Conservation (phyloP, 2,329 filamentous ascomycete genomes). For the Neofusicoccum umdonicola region DNA sequence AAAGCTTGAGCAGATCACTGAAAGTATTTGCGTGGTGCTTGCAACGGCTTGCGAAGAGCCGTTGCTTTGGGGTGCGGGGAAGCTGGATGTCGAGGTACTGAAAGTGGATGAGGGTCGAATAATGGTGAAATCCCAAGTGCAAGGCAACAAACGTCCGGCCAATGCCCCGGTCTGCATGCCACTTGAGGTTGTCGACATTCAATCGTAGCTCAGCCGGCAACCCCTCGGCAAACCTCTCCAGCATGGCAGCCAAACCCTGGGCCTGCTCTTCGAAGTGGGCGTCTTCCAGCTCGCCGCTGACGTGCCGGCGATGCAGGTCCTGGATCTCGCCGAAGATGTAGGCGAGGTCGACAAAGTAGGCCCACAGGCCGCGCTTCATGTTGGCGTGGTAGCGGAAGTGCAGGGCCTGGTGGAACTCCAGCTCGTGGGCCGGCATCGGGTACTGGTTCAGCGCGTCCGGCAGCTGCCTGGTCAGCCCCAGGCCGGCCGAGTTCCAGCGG, state of each 20-base stretch:
- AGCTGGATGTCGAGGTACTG: constrained; percentile 42
- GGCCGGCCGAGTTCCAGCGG: constrained; percentile 39
- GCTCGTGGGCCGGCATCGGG: constrained; percentile 39
- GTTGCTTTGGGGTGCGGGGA: constrained; percentile 20
- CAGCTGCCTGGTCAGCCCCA: constrained; percentile 36
- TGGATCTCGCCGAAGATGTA: constrained; percentile 43
- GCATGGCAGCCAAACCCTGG: not conserved
- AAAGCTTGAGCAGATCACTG: constrained; percentile 42
- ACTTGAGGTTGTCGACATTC: constrained; percentile 35
- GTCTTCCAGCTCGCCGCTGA: constrained; percentile 20
- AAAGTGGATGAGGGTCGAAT: constrained; percentile 49
- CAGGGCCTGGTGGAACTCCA: constrained; percentile 29
- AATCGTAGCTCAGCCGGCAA: constrained; percentile 4
- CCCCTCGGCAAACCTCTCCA: constrained; percentile 1
- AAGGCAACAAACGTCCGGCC: constrained; percentile 46
- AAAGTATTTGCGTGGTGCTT: constrained; percentile 37
- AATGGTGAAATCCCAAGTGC: constrained; percentile 49
- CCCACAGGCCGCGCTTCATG: constrained; percentile 35
- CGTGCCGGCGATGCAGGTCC: constrained; percentile 37
- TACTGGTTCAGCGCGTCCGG: constrained; percentile 16
- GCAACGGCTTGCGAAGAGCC: constrained; percentile 23
- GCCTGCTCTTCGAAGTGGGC: constrained; percentile 11
- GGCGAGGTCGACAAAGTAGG: constrained; percentile 41
- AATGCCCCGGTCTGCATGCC: constrained; percentile 39
- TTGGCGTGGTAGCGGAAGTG: constrained; percentile 23